Evolutionary conservation across 2,329 filamentous ascomycete species (phyloP).

Genomic region (Stagonosporopsis vannaccii): DNA sequence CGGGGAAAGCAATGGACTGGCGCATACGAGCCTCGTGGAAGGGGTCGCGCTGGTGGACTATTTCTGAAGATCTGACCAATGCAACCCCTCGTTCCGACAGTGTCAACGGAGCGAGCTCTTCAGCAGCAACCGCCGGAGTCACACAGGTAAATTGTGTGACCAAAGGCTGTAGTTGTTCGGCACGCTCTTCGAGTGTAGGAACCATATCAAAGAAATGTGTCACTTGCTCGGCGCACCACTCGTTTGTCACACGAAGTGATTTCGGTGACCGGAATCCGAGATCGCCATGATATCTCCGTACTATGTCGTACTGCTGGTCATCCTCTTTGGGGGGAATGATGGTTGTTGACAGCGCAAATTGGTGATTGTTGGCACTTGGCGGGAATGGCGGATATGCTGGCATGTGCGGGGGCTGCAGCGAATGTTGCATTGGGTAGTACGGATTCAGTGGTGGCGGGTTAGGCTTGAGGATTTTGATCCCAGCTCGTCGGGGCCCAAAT

Average conservation of each 20-base stretch:
- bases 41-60: conserved; percentile 70
- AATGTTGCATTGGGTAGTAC: conserved; percentile 16
- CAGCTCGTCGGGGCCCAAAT: conserved; percentile 53
- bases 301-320: conserved; percentile 53
- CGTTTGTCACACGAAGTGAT: conserved; percentile 43
- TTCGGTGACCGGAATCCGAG: conserved; percentile 42
- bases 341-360: conserved; percentile 30
- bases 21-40: conserved; percentile 95
- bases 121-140: conserved; percentile 85
- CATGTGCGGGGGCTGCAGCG: conserved; percentile 7
- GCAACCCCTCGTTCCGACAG: conserved; percentile 63
- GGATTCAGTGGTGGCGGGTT: conserved; percentile 14
- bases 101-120: conserved; percentile 75
- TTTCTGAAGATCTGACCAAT: conserved; percentile 64
- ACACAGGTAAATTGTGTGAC: conserved; percentile 92
- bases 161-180: conserved; percentile 73
- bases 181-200: conserved; percentile 76
- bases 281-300: conserved; percentile 33
- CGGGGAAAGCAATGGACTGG: conserved; percentile 93
- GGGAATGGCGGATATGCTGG: conserved; percentile 12
- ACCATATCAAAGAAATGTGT: conserved; percentile 70
- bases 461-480: conserved; percentile 24
- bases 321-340: conserved; percentile 29
- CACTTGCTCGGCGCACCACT: conserved; percentile 79
- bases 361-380: conserved; percentile 18